Evolutionary conservation across 1,284 basidiomycete species (phyloP).

Genomic region (Meripilus lineatus): DNA sequence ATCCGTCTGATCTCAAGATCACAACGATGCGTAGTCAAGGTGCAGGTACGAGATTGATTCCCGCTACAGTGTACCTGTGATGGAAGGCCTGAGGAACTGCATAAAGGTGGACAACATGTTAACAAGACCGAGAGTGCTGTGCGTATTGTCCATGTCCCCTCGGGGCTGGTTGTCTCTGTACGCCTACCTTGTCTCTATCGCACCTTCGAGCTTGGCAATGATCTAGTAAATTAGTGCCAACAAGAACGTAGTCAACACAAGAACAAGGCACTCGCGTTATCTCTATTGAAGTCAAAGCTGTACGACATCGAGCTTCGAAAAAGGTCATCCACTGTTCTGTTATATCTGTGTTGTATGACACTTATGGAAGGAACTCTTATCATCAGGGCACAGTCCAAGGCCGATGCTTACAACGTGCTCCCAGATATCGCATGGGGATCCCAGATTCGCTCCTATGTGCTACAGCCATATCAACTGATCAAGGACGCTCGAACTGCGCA

Average conservation of each 20-base stretch:
- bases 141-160: constrained; percentile 15
- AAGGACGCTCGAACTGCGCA: constrained; percentile 17
- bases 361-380: neutral
- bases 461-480: constrained; percentile 15
- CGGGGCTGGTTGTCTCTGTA: constrained; percentile 15
- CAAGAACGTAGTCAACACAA: constrained; percentile 11
- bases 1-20: constrained; percentile 14
- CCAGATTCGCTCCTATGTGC: constrained; percentile 16
- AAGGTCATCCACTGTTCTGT: constrained; percentile 6
- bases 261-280: constrained; percentile 12
- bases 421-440: constrained; percentile 15
- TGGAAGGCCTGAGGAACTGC: neutral
- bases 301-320: constrained; percentile 16
- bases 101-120: constrained; percentile 11
- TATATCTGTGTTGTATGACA: neutral
- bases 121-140: constrained; percentile 14
- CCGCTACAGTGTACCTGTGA: neutral
- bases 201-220: neutral
- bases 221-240: constrained; percentile 15
- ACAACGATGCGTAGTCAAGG: constrained; percentile 14
- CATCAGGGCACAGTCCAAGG: constrained; percentile 13
- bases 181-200: neutral
- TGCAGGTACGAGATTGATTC: constrained; percentile 8
- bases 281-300: constrained; percentile 15
- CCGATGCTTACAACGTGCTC: constrained; percentile 9